Evolutionary conservation across 371 early-diverging fungal genomes (phyloP).

Genomic region (Mucor piriformis): DNA sequence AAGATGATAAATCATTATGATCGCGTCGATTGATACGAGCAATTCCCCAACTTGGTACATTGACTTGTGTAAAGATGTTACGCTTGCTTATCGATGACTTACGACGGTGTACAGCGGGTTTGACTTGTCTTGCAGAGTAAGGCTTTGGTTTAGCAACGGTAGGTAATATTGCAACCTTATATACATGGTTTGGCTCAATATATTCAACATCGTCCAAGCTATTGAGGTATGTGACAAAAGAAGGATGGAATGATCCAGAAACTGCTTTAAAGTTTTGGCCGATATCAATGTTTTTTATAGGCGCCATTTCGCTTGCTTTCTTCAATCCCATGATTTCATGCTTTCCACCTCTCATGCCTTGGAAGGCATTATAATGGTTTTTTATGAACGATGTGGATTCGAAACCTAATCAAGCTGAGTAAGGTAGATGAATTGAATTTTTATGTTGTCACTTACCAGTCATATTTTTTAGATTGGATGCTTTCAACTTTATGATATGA

Average conservation of each 20-base stretch:
- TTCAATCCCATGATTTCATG: neutral
- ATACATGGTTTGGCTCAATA: slow-evolving; percentile 56
- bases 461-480: slow-evolving; percentile 8
- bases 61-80: slow-evolving; percentile 19
- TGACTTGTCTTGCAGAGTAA: neutral
- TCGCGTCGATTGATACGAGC: slow-evolving; percentile 57
- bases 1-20: slow-evolving; percentile 29
- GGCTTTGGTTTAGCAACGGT: neutral
- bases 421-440: neutral
- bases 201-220: slow-evolving; percentile 52
- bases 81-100: slow-evolving; percentile 5
- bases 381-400: slow-evolving; percentile 20
- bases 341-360: slow-evolving; percentile 9
- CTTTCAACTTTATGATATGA: slow-evolving; percentile 26
- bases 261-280: slow-evolving; percentile 18
- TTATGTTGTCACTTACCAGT: slow-evolving; percentile 3
- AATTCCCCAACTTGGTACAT: slow-evolving; percentile 64
- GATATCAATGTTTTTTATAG: slow-evolving; percentile 18
- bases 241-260: slow-evolving; percentile 21
- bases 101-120: neutral
- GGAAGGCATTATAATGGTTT: slow-evolving; percentile 21
- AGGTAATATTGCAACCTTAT: slow-evolving; percentile 21
- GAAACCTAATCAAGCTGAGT: slow-evolving; percentile 11
- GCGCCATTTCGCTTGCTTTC: neutral
- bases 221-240: slow-evolving; percentile 38